These are phyloP conservation scores for Saccharomycopsis sp. DNA, from an alignment of 805 yeast genomes.

Conservation along the genomic window DNA sequence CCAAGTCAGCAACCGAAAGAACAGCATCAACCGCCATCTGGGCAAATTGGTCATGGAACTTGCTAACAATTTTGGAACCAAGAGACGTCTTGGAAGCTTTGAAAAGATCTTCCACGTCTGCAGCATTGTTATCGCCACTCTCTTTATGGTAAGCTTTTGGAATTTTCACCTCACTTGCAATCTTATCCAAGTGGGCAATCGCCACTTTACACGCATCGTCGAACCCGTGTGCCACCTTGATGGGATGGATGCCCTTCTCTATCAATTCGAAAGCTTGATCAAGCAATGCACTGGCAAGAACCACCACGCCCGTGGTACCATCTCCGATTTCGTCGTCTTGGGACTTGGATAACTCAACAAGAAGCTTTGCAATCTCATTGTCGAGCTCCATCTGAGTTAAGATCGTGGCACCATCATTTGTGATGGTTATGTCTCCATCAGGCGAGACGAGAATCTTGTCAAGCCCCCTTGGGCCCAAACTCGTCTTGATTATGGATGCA, in stretches of 20 bases:
- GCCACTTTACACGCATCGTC: constrained; percentile 87
- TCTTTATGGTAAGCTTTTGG: constrained; percentile 26
- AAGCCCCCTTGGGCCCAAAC: constrained; percentile 96
- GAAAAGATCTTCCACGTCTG: constrained; percentile 44
- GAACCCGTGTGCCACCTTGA: constrained; percentile 92
- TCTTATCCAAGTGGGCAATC: constrained; percentile 42
- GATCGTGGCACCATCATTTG: constrained; percentile 98
- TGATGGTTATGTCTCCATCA: constrained; percentile 96
- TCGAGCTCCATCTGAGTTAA: constrained; percentile 88
- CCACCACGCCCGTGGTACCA: constrained; percentile 95
- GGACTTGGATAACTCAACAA: constrained; percentile 89
- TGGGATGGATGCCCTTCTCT: constrained; percentile 93
- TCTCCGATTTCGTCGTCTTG: constrained; percentile 99
- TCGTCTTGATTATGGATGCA: constrained; percentile 90
- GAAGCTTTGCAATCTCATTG: constrained; percentile 93
- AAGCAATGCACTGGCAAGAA: constrained; percentile 79
- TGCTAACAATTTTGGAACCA: constrained; percentile 93
- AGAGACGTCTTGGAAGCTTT: constrained; percentile 92
- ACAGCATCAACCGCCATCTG: constrained; percentile 97
- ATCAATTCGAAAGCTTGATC: constrained; percentile 92
- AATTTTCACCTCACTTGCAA: constrained; percentile 52
- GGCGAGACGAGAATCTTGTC: constrained; percentile 92
- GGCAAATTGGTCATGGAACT: constrained; percentile 88
- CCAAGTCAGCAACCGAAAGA: constrained; percentile 80
- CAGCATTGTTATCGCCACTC: constrained; percentile 20